Base-by-base conservation (phyloP, 768 basidiomycete genomes). In the Lactarius quietus region DNA sequence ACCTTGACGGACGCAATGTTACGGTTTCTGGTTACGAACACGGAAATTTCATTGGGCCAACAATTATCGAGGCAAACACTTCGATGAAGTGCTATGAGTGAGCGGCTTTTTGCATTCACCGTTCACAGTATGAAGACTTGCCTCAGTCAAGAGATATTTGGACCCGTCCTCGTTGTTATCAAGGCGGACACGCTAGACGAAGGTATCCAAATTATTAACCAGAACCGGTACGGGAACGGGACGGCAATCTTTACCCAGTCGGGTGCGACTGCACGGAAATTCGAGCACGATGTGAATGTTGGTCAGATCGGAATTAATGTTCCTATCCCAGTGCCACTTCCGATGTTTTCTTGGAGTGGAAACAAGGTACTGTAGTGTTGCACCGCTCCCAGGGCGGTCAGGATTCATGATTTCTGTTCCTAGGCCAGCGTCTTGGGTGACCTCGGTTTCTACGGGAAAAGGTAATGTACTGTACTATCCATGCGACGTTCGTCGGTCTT, bases 281-380 rank as follows among this genome's bases (percentile, higher is more conserved):
- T 97, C 68, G 96, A 98, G 78, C 80, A 80, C 15, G 83, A 87
- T 54, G 87, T 96, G 60, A 92, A 98, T 69, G 87, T 93, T 59
- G 95, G 95, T 28, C 94, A 92, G 76, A 85, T 99, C 72, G 96
- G 96, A 52, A 86, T 98, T 75, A 98, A 95, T 73, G 88, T 95
- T 10, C 91, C 92, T 4, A 93, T 93, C 58, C 92, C 94, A 17
- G 96, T 99, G 6, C 96, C 96, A 53, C 78, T 90, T 62, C 90
- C 90, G 18, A 95, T 97, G 92, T 98, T 97, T 79, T 85, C 93
- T 33, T 96, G 93, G 93, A 93, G 91, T 71, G 96, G 97, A 31
- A 96, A 95, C 79, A 96, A 95, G 81, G 84, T 81, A 57, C 61
- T 68, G 56, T 81, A 57, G 62, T 68, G 56, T 65, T 55, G 12